Evolutionary conservation across 331 rosid genomes (phyloP).

Genomic region (Saraca asoca): DNA sequence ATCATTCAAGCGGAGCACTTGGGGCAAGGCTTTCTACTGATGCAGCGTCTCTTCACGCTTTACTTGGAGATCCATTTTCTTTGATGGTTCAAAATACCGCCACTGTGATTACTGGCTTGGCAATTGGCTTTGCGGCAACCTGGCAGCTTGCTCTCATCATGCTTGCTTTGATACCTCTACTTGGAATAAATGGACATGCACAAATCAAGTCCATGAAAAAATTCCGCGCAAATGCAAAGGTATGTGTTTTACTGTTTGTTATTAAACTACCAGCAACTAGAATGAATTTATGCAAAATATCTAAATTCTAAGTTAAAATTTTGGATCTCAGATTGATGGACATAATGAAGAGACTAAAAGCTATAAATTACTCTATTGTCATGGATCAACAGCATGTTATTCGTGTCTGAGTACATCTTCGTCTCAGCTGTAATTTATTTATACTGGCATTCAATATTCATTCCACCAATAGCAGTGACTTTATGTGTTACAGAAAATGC

Average conservation of each 20-base stretch:
- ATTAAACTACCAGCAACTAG: too few relatives aligned
- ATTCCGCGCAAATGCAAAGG: conserved; percentile 49
- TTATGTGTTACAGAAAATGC: conserved; percentile 38
- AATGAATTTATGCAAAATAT: too few relatives aligned
- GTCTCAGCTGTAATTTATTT: too few relatives aligned
- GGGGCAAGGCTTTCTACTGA: conserved; percentile 47
- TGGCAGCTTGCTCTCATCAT: conserved; percentile 43
- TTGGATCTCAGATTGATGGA: too few relatives aligned
- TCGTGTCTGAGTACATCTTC: too few relatives aligned
- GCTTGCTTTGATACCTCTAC: conserved; percentile 14
- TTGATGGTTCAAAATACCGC: conserved; percentile 6
- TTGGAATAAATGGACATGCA: conserved; percentile 29
- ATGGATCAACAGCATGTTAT: too few relatives aligned
- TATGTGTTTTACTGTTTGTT: too few relatives aligned
- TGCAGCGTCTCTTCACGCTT: conserved; percentile 44
- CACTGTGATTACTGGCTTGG: conserved; percentile 33
- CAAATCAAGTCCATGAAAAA: neutral
- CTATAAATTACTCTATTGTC: too few relatives aligned
- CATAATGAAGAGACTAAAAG: too few relatives aligned
- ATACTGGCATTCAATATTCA: too few relatives aligned
- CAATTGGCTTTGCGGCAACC: conserved; percentile 37
- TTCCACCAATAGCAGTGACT: too few relatives aligned
- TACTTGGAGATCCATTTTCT: conserved; percentile 47
- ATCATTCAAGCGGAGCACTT: conserved; percentile 50
- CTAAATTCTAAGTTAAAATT: too few relatives aligned